Conservation (phyloP, 2,329 filamentous ascomycete species). For the Aspergillus niger region DNA sequence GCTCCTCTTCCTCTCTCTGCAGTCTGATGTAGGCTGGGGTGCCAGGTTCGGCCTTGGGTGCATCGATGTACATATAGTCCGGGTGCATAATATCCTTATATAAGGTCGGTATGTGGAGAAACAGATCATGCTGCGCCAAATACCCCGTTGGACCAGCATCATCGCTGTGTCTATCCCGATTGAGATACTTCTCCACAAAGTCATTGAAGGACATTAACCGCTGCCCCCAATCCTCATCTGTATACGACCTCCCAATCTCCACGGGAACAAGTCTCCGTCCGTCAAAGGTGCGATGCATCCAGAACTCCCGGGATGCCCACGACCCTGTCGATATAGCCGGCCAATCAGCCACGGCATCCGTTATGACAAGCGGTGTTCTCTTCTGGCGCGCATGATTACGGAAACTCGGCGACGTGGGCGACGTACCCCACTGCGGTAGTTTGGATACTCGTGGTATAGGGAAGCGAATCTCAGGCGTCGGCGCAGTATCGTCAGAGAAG, state of each 20-base stretch:
- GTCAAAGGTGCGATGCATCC: constrained; percentile 70
- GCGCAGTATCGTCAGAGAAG: constrained; percentile 37
- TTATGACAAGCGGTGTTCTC: constrained; percentile 68
- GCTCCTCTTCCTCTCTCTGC: constrained; percentile 23
- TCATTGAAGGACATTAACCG: constrained; percentile 72
- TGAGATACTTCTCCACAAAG: constrained; percentile 68
- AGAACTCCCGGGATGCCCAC: constrained; percentile 75
- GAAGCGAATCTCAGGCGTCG: constrained; percentile 36
- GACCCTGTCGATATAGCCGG: constrained; percentile 68
- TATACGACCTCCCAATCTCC: constrained; percentile 84
- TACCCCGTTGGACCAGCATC: constrained; percentile 62
- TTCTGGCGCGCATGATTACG: constrained; percentile 58
- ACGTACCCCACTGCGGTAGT: constrained; percentile 7
- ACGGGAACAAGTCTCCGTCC: constrained; percentile 82
- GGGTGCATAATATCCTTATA: constrained; percentile 75
- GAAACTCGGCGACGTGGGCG: constrained; percentile 61
- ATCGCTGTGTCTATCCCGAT: constrained; percentile 7
- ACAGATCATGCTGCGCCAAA: constrained; percentile 87
- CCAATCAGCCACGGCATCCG: constrained; percentile 68
- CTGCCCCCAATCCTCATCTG: constrained; percentile 82
- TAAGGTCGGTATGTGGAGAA: constrained; percentile 76
- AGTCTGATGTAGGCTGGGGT: constrained; percentile 50
- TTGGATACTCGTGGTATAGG: constrained; percentile 43
- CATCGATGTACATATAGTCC: constrained; percentile 77
- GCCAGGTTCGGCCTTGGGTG: constrained; percentile 57